Evolutionary conservation across 2,329 filamentous ascomycete species (phyloP).

Genomic region (Helotiales sp.): DNA sequence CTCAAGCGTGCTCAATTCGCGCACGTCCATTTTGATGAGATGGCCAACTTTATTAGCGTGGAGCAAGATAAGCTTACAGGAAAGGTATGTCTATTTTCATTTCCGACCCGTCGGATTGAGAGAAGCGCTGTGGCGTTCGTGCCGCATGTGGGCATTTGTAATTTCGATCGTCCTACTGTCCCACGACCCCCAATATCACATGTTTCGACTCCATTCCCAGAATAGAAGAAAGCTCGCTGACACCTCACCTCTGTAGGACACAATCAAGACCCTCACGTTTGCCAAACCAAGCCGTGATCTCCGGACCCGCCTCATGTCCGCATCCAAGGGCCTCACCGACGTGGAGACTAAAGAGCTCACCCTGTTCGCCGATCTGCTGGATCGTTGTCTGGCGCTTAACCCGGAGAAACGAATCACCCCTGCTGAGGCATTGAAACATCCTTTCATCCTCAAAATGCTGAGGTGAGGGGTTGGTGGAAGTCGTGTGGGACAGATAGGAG

Average conservation of each 20-base stretch:
- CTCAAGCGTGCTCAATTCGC: slow-evolving; percentile 82
- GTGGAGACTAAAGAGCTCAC: slow-evolving; percentile 77
- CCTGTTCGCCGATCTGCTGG: slow-evolving; percentile 84
- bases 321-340: slow-evolving; percentile 74
- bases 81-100: slow-evolving; percentile 59
- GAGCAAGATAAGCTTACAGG: slow-evolving; percentile 88
- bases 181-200: slow-evolving; percentile 15
- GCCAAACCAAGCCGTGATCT: slow-evolving; percentile 82
- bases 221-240: slow-evolving; percentile 20
- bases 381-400: slow-evolving; percentile 86
- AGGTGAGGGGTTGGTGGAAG: slow-evolving; percentile 20
- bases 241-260: slow-evolving; percentile 55
- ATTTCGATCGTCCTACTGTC: not conserved
- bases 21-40: slow-evolving; percentile 80
- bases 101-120: slow-evolving; percentile 22
- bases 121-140: slow-evolving; percentile 46
- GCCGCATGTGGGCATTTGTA: slow-evolving; percentile 38
- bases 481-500: not conserved
- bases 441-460: slow-evolving; percentile 66
- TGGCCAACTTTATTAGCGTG: slow-evolving; percentile 81
- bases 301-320: slow-evolving; percentile 77
- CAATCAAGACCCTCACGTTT: slow-evolving; percentile 68
- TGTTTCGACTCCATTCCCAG: slow-evolving; percentile 15
- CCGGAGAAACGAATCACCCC: slow-evolving; percentile 91
- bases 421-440: slow-evolving; percentile 83